phyloP scores from a whole-genome alignment of 306 rosid genomes.

The Quercus suber region DNA sequence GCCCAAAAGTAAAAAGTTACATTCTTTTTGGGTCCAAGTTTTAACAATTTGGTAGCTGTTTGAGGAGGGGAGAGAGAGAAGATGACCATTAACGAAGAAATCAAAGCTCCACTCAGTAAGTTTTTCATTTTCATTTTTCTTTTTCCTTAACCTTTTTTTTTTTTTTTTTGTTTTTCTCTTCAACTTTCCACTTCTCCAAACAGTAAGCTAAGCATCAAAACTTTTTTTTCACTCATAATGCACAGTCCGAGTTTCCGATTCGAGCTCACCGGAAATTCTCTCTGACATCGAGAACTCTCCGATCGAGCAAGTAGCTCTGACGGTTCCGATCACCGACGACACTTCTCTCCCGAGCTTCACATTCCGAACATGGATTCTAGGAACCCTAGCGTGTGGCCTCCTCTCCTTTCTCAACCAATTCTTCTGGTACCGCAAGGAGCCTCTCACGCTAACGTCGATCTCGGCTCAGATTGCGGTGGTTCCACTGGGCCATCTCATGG shows the following conservation, averaged over 20 bases:
- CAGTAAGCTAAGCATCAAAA: neutral
- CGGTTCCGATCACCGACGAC: conserved; percentile 74
- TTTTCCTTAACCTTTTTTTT: neutral
- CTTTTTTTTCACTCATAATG: neutral
- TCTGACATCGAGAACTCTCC: conserved; percentile 56
- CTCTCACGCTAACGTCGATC: conserved; percentile 74
- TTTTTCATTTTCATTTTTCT: neutral
- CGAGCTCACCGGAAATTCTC: conserved; percentile 1
- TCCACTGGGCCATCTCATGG: conserved; percentile 88
- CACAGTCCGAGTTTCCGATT: conserved; percentile 33
- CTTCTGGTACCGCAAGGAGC: conserved; percentile 87
- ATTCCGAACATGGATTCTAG: conserved; percentile 86
- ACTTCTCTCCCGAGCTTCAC: conserved; percentile 62
- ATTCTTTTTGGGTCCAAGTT: neutral
- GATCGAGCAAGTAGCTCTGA: conserved; percentile 75
- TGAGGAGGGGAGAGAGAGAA: neutral
- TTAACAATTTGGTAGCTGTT: neutral
- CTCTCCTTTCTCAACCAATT: conserved; percentile 89
- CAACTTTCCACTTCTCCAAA: conserved; percentile 5
- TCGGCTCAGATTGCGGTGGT: conserved; percentile 94
- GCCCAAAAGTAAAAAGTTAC: too few species aligned
- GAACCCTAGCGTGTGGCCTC: conserved; percentile 63
- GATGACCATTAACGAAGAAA: conserved; percentile 37
- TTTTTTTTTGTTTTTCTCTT: neutral
- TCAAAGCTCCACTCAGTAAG: conserved; percentile 50